phyloP scores from a whole-genome alignment of 305 asterid genomes.

The Lippia alba region DNA sequence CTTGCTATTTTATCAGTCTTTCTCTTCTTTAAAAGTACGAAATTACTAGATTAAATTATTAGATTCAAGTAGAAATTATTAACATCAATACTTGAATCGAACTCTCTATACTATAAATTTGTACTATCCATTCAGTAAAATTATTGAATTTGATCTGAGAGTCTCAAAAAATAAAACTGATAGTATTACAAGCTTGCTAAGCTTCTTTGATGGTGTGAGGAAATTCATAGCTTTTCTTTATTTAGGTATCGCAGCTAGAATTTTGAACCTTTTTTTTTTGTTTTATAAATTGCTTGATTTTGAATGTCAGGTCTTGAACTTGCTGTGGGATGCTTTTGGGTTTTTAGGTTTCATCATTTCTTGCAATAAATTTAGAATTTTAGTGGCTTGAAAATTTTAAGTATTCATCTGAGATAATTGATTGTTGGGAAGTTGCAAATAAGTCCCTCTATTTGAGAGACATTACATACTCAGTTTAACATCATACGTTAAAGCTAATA shows the following conservation, averaged over 20 bases:
- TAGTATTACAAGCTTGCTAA: not conserved
- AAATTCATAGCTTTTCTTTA: not conserved
- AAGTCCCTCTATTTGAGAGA: not conserved
- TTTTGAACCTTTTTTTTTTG: not conserved
- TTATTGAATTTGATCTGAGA: too few species aligned
- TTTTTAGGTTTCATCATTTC: conserved; percentile 17
- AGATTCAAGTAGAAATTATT: too few species aligned
- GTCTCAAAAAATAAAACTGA: too few species aligned
- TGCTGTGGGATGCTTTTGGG: conserved; percentile 16
- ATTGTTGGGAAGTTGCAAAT: not conserved
- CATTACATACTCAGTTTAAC: conserved; percentile 9
- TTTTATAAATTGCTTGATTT: not conserved
- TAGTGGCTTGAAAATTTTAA: not conserved
- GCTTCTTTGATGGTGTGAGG: not conserved
- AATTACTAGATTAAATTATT: too few species aligned
- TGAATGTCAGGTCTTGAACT: not conserved
- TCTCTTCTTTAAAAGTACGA: too few species aligned
- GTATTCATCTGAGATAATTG: not conserved
- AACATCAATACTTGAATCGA: too few species aligned
- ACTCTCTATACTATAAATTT: too few species aligned
- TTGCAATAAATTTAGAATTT: conserved; percentile 1
- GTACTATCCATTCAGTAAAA: too few species aligned
- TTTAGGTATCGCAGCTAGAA: not conserved
- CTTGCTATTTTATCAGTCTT: too few species aligned
- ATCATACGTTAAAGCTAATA: conserved; percentile 30